phyloP scores from a whole-genome alignment of 768 basidiomycete species.

The Sarcomyxa edulis region DNA sequence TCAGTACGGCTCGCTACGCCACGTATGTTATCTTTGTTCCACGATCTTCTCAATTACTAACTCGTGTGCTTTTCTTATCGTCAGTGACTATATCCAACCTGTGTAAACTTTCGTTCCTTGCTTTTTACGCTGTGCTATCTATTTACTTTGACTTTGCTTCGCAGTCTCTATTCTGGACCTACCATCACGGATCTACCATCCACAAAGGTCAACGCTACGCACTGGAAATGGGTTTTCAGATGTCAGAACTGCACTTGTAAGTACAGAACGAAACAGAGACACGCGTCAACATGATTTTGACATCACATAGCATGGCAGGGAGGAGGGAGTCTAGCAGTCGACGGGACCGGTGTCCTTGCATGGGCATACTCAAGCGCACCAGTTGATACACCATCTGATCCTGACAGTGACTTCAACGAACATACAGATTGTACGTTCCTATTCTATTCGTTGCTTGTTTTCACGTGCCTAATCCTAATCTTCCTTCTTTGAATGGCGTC shows the following conservation, averaged over 20 bases:
- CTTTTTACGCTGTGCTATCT: background rate
- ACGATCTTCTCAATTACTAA: background rate
- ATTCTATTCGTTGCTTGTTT: background rate
- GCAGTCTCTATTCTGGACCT: slow-evolving; percentile 43
- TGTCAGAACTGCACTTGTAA: slow-evolving; percentile 63
- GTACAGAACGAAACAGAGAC: no score
- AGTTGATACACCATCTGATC: slow-evolving; percentile 45
- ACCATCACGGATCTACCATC: slow-evolving; percentile 46
- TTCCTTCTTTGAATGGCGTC: no score
- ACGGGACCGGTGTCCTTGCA: slow-evolving; percentile 35
- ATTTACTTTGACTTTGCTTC: background rate
- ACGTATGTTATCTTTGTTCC: slow-evolving; percentile 36
- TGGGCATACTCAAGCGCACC: slow-evolving; percentile 42
- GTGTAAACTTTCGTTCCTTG: slow-evolving; percentile 25
- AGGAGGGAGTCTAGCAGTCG: slow-evolving; percentile 32
- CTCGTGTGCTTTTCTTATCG: slow-evolving; percentile 2
- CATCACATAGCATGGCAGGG: slow-evolving; percentile 34
- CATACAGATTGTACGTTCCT: slow-evolving; percentile 51
- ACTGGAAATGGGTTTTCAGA: slow-evolving; percentile 65
- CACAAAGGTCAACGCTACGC: slow-evolving; percentile 49
- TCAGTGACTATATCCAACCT: slow-evolving; percentile 47
- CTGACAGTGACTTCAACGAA: slow-evolving; percentile 45
- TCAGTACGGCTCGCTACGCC: slow-evolving; percentile 46
- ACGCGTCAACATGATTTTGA: no score
- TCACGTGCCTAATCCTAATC: background rate